Conservation (phyloP, 805 yeast species). For the Osmozyma mogii region DNA sequence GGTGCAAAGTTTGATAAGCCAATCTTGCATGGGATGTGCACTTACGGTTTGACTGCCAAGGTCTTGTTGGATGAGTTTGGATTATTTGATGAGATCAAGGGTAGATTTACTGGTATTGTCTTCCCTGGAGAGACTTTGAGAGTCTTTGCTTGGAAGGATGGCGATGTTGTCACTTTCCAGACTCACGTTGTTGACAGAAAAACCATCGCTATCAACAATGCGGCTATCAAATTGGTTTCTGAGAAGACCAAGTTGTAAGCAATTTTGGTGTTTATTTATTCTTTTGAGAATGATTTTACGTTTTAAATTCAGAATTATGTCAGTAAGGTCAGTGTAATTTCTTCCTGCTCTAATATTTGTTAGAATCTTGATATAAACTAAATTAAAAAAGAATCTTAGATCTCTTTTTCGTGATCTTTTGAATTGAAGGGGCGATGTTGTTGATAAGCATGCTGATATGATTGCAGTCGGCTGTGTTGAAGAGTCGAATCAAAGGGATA, state of each 20-base stretch:
- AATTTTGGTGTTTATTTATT: slow-evolving; percentile 3
- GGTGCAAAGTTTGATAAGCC: slow-evolving; percentile 82
- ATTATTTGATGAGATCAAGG: slow-evolving; percentile 74
- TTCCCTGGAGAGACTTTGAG: slow-evolving; percentile 89
- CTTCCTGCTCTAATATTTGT: too few species aligned
- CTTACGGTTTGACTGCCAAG: slow-evolving; percentile 77
- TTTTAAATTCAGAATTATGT: too few species aligned
- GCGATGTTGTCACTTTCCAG: slow-evolving; percentile 67
- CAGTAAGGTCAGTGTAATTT: too few species aligned
- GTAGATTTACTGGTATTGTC: slow-evolving; percentile 83
- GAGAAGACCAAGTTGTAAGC: slow-evolving; percentile 33
- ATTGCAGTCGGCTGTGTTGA: too few species aligned
- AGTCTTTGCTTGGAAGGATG: slow-evolving; percentile 78
- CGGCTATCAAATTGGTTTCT: slow-evolving; percentile 59
- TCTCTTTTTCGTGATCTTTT: too few species aligned
- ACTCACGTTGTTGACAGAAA: slow-evolving; percentile 74
- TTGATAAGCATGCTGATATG: slow-evolving; percentile 2
- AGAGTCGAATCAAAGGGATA: too few species aligned
- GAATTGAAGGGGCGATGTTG: too few species aligned
- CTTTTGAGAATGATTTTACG: too few species aligned
- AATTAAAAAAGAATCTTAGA: too few species aligned
- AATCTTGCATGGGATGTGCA: slow-evolving; percentile 87
- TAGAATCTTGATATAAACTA: too few species aligned
- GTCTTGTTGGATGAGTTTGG: slow-evolving; percentile 76
- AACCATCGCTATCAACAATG: slow-evolving; percentile 73